A percentile compares a stretch with the other conserved stretches of the same genome.
Conservation (phyloP, 257 asterid genomes). For the Lycium barbarum region DNA sequence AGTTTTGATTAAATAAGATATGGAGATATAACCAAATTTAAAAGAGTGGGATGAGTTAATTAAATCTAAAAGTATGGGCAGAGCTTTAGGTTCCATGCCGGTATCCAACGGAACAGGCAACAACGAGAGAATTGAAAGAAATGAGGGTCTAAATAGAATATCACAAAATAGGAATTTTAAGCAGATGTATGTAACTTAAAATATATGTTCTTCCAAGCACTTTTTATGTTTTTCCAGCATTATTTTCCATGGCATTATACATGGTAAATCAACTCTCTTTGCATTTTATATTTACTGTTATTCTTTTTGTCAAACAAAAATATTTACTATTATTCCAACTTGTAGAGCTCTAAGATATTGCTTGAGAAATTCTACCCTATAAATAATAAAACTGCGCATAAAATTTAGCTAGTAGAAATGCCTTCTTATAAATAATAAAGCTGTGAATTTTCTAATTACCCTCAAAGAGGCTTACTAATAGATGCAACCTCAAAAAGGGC, state of each 20-base stretch:
- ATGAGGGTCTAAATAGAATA: slow-evolving; percentile 3
- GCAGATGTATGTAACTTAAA: background rate
- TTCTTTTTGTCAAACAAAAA: no score
- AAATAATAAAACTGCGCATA: no score
- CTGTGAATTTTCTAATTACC: no score
- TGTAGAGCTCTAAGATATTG: no score
- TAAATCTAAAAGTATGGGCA: no score
- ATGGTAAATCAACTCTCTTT: background rate
- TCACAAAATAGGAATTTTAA: background rate
- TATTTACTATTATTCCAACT: no score
- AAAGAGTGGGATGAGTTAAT: background rate
- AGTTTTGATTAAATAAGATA: slow-evolving; percentile 8
- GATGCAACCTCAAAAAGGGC: no score
- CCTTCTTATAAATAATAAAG: no score
- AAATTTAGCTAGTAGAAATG: no score
- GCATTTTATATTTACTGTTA: no score
- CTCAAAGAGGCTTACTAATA: no score
- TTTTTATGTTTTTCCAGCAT: slow-evolving; percentile 2
- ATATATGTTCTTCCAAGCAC: background rate
- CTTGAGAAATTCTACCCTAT: no score
- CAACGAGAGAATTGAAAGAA: background rate
- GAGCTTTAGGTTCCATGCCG: background rate
- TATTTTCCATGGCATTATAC: background rate
- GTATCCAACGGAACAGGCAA: slow-evolving; percentile 22
- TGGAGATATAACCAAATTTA: background rate